These are phyloP conservation scores for Arthroderma sp. DNA, from an alignment of 2,329 filamentous ascomycete genomes.

Conservation along the genomic window DNA sequence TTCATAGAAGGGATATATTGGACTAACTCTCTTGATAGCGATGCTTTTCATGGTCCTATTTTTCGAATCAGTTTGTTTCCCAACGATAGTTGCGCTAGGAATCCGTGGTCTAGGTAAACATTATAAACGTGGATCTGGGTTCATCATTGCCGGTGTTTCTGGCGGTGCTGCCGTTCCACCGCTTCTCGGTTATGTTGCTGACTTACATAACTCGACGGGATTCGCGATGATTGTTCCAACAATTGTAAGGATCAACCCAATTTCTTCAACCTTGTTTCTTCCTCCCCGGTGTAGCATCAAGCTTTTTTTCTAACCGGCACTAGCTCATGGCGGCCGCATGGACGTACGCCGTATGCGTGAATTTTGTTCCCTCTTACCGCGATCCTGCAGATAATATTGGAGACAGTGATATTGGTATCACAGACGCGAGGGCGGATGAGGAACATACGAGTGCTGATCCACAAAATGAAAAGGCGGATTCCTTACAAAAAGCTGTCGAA, in stretches of 20 bases:
- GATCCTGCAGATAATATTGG: conserved; percentile 48
- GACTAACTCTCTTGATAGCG: conserved; percentile 22
- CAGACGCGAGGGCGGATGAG: conserved; percentile 5
- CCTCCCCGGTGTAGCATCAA: background rate
- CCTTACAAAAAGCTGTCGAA: background rate
- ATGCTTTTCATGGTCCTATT: conserved; percentile 62
- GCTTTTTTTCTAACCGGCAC: background rate
- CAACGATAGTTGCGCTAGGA: conserved; percentile 66
- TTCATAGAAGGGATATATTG: background rate
- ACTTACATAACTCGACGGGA: conserved; percentile 48
- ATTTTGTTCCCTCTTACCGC: conserved; percentile 54
- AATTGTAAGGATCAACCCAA: conserved; percentile 24
- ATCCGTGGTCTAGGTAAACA: conserved; percentile 61
- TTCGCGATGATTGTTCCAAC: conserved; percentile 56
- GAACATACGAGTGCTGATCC: background rate
- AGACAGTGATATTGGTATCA: conserved; percentile 13
- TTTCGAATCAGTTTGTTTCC: conserved; percentile 72
- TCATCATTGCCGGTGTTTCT: conserved; percentile 58
- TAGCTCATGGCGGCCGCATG: conserved; percentile 46
- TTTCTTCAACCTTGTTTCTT: conserved; percentile 5
- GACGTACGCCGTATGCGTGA: conserved; percentile 49
- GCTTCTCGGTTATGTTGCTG: conserved; percentile 55
- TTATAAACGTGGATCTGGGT: conserved; percentile 56
- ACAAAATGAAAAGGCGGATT: background rate
- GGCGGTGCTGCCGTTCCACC: conserved; percentile 66